Percentiles rank a stretch among this genome's conserved stretches.
phyloP scores from a whole-genome alignment of 1,284 basidiomycete genomes.

The Wallemia mellicola region DNA sequence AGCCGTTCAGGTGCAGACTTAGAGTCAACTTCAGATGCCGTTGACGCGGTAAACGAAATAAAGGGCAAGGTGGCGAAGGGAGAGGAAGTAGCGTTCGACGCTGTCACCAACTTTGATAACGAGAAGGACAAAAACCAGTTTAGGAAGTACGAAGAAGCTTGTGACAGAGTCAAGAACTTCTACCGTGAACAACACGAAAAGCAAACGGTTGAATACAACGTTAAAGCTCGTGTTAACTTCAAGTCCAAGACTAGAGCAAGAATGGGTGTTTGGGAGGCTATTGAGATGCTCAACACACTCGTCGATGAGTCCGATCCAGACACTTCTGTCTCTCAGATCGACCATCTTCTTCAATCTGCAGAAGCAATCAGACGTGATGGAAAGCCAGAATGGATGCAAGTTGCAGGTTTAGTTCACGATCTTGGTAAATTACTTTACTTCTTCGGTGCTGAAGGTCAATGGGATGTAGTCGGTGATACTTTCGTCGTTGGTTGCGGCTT shows the following conservation, averaged over 20 bases:
- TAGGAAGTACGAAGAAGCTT: conserved; percentile 25
- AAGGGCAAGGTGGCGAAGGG: conserved; percentile 20
- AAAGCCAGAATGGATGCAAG: conserved; percentile 32
- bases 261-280: conserved; percentile 49
- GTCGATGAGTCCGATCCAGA: conserved; percentile 70
- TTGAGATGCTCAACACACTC: conserved; percentile 61
- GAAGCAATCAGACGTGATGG: conserved; percentile 67
- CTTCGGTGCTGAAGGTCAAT: conserved; percentile 45
- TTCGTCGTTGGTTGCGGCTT: conserved; percentile 64
- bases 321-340: conserved; percentile 55
- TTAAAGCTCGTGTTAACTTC: conserved; percentile 20
- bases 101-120: conserved; percentile 32
- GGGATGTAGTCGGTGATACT: conserved; percentile 74
- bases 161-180: conserved; percentile 57
- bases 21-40: conserved; percentile 36
- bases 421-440: conserved; percentile 55
- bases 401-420: conserved; percentile 62
- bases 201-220: conserved; percentile 59
- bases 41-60: conserved; percentile 42
- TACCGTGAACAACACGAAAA: conserved; percentile 71
- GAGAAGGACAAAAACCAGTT: conserved; percentile 39
- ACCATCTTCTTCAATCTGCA: conserved; percentile 67
- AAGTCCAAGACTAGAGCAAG: conserved; percentile 10
- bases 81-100: conserved; percentile 21
- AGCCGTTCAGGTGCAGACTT: conserved; percentile 17